phyloP scores from a whole-genome alignment of 352 stramenopile genomes.

The Pythium myriotylum region DNA sequence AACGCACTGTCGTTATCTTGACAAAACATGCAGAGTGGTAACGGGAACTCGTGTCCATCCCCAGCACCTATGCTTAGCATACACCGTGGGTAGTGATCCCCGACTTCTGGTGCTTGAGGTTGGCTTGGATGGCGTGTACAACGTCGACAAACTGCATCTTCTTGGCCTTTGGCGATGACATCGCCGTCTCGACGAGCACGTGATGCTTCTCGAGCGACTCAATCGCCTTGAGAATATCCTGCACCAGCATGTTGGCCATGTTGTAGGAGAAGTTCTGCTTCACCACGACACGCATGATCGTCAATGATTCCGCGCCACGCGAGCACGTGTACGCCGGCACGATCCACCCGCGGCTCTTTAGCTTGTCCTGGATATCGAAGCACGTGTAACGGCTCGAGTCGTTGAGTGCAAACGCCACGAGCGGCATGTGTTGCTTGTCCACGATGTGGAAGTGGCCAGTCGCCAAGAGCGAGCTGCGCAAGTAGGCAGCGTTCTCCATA shows the following conservation, averaged over 20 bases:
- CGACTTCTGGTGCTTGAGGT: constrained; percentile 76
- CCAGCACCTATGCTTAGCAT: constrained; percentile 43
- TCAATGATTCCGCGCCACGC: constrained; percentile 73
- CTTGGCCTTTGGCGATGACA: constrained; percentile 79
- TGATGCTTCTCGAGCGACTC: constrained; percentile 80
- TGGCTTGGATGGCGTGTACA: constrained; percentile 65
- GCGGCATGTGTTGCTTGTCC: constrained; percentile 91
- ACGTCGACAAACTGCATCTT: constrained; percentile 70
- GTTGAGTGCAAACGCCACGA: constrained; percentile 87
- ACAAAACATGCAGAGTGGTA: background rate
- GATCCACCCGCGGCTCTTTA: constrained; percentile 88
- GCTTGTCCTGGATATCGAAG: constrained; percentile 91
- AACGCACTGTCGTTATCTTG: too few relatives aligned
- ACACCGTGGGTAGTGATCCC: constrained; percentile 81
- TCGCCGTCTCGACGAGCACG: constrained; percentile 69
- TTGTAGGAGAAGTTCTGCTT: constrained; percentile 91
- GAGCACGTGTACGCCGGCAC: constrained; percentile 90
- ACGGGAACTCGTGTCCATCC: background rate
- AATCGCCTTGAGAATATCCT: constrained; percentile 87
- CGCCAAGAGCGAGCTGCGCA: constrained; percentile 70
- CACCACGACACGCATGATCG: constrained; percentile 91
- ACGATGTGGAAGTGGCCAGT: constrained; percentile 89
- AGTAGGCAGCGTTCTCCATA: constrained; percentile 84
- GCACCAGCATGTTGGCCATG: constrained; percentile 89
- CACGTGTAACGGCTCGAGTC: constrained; percentile 82